These are phyloP conservation scores for Eucalyptus microcorys DNA, from an alignment of 345 rosid species.

Conservation along the genomic window DNA sequence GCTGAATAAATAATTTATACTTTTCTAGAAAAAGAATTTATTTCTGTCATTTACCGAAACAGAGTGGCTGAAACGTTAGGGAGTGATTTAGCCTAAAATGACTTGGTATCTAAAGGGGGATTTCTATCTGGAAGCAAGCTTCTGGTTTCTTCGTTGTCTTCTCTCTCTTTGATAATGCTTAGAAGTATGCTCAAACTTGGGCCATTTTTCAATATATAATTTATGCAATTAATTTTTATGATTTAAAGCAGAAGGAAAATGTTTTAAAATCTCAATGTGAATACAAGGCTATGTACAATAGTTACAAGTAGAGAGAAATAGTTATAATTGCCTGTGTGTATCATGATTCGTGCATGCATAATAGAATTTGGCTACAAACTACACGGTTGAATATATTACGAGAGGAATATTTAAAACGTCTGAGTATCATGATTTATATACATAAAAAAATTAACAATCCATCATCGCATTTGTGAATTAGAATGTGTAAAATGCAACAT, in stretches of 20 bases:
- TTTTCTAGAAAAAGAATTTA: not conserved
- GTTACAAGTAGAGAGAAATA: not conserved
- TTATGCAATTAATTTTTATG: not conserved
- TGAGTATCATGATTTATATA: not conserved
- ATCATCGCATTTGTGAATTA: not conserved
- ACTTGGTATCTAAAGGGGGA: not conserved
- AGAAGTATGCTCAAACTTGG: not conserved
- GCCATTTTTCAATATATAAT: not conserved
- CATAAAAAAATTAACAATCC: not conserved
- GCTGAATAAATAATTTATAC: not conserved
- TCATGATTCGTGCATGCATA: not conserved
- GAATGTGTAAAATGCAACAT: not conserved
- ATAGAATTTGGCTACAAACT: not conserved
- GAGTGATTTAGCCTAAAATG: not conserved
- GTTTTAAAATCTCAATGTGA: not conserved
- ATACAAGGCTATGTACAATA: not conserved
- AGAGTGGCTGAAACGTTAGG: not conserved
- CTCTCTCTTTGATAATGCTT: not conserved
- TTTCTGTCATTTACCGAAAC: not conserved
- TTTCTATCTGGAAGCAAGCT: not conserved
- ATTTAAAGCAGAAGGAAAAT: not conserved
- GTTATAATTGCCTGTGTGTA: not conserved
- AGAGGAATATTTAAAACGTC: not conserved
- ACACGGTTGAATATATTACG: not conserved
- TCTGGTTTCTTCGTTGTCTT: not conserved